phyloP scores from a whole-genome alignment of 768 basidiomycete species.

The Tricholoma flavovirens region DNA sequence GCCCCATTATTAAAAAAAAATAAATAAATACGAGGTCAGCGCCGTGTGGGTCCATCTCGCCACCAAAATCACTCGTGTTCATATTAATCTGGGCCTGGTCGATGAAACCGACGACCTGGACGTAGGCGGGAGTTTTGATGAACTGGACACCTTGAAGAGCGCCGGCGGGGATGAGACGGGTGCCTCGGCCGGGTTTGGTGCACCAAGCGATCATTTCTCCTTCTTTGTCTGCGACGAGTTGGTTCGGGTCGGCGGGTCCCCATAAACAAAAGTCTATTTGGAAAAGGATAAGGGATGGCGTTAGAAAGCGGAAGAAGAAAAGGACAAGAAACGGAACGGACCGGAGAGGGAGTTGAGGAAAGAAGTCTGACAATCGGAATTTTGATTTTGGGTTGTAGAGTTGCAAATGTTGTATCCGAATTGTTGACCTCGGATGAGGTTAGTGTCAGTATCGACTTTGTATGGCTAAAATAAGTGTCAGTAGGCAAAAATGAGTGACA shows the following conservation, averaged over 20 bases:
- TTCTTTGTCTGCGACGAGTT: slow-evolving; percentile 52
- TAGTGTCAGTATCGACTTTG: slow-evolving; percentile 31
- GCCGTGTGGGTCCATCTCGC: slow-evolving; percentile 68
- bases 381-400: slow-evolving; percentile 53
- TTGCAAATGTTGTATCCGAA: slow-evolving; percentile 65
- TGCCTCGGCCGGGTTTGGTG: slow-evolving; percentile 55
- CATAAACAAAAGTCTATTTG: slow-evolving; percentile 62
- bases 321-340: slow-evolving; percentile 17
- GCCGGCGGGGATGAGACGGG: slow-evolving; percentile 55
- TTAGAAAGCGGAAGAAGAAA: background rate
- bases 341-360: slow-evolving; percentile 48
- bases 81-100: slow-evolving; percentile 54
- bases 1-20: no score
- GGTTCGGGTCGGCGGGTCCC: slow-evolving; percentile 41
- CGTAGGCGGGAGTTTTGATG: slow-evolving; percentile 46
- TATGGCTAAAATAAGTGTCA: slow-evolving; percentile 23
- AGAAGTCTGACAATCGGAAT: slow-evolving; percentile 58
- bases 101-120: slow-evolving; percentile 51
- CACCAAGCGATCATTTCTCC: slow-evolving; percentile 64
- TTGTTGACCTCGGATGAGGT: slow-evolving; percentile 37
- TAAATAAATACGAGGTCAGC: slow-evolving; percentile 28
- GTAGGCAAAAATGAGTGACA: background rate
- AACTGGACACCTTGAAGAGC: slow-evolving; percentile 53
- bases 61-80: slow-evolving; percentile 46
- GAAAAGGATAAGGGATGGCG: background rate